Percentiles rank a stretch among this genome's conserved stretches.
These are phyloP conservation scores for Citrus hindsii DNA, from an alignment of 345 rosid species.

Conservation along the genomic window DNA sequence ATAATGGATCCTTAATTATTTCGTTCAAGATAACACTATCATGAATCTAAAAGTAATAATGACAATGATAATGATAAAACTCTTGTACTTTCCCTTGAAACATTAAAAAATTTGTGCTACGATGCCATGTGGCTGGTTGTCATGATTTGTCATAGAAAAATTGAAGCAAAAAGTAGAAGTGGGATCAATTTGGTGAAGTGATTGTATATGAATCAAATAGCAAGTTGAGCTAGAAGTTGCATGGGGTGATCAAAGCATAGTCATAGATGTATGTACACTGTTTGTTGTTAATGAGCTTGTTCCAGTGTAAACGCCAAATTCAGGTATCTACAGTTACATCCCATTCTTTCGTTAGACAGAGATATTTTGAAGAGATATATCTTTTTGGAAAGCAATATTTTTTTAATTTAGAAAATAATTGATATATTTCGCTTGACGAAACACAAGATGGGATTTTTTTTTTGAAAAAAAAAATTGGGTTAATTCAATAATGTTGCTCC, in stretches of 20 bases:
- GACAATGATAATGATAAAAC: neutral
- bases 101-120: neutral
- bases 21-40: neutral
- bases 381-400: neutral
- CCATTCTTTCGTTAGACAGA: neutral
- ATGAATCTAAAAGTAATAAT: neutral
- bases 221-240: slow-evolving; percentile 9
- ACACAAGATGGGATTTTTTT: no score
- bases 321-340: neutral
- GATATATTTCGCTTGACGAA: no score
- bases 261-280: no score
- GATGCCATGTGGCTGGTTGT: neutral
- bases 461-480: no score
- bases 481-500: no score
- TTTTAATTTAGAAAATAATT: neutral
- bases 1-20: neutral
- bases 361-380: neutral
- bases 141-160: neutral
- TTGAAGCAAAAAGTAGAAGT: neutral
- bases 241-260: neutral
- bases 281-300: neutral
- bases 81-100: neutral
- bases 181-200: neutral
- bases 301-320: neutral
- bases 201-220: neutral